These are phyloP conservation scores for Sporobolomyces roseus DNA, from an alignment of 768 basidiomycete genomes.

Conservation along the genomic window DNA sequence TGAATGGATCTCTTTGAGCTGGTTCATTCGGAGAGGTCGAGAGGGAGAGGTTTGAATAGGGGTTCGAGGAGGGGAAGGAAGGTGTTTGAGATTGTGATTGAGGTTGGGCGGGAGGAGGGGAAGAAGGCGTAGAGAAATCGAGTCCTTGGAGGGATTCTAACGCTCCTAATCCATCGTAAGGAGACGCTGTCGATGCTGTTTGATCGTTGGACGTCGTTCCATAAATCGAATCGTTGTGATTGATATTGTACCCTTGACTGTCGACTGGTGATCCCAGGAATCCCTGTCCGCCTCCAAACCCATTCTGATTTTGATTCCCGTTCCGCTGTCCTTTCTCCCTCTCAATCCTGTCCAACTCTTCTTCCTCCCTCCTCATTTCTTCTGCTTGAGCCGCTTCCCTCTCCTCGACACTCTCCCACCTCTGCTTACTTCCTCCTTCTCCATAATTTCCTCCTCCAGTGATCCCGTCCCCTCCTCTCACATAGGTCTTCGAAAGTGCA, in stretches of 20 bases:
- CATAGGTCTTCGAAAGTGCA: conserved; percentile 4
- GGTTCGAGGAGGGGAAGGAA: conserved; percentile 30
- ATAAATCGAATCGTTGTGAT: conserved; percentile 5
- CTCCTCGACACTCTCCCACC: conserved; percentile 4
- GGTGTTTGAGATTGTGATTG: neutral
- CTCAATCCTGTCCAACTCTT: neutral
- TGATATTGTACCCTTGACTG: too few relatives aligned
- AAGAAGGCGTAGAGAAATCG: neutral
- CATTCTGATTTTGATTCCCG: neutral
- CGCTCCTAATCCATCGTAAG: neutral
- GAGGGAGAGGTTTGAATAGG: conserved; percentile 23
- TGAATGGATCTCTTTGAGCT: neutral
- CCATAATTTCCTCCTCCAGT: neutral
- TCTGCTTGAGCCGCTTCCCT: neutral
- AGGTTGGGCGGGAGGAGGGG: neutral
- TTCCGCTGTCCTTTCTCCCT: neutral
- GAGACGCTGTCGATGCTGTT: neutral
- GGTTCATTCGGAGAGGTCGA: neutral
- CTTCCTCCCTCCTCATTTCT: conserved; percentile 17
- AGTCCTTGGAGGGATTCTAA: neutral
- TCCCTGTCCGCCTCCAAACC: too few relatives aligned
- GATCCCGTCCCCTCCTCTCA: neutral
- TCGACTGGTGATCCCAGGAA: too few relatives aligned
- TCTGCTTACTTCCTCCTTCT: conserved; percentile 22
- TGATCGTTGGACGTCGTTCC: neutral